phyloP scores from a whole-genome alignment of 257 asterid genomes.

The Solanum corneliomulleri region DNA sequence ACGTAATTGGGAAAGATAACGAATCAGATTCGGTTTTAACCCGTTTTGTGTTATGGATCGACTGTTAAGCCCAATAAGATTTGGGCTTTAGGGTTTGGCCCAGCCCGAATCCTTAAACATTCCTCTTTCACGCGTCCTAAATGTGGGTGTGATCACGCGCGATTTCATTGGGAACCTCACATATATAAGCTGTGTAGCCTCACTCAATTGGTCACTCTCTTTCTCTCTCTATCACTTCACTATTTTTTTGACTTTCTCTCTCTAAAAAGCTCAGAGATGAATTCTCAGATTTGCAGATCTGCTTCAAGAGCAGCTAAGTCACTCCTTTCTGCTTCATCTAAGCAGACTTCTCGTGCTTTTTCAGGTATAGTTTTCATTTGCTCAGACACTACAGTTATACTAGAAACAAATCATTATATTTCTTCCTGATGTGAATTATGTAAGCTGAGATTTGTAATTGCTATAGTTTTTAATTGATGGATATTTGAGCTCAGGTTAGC shows the following conservation, averaged over 20 bases:
- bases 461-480: neutral
- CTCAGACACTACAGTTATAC: neutral
- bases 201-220: neutral
- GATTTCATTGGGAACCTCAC: neutral
- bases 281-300: slow-evolving; percentile 81
- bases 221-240: neutral
- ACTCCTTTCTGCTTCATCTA: slow-evolving; percentile 59
- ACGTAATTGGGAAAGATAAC: neutral
- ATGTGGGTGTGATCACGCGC: neutral
- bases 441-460: neutral
- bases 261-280: slow-evolving; percentile 28
- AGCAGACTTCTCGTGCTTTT: slow-evolving; percentile 58
- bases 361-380: slow-evolving; percentile 38
- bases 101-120: neutral
- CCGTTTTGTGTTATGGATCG: neutral
- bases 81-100: slow-evolving; percentile 3
- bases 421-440: neutral
- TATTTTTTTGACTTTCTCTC: neutral
- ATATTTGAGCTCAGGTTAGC: neutral
- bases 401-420: neutral
- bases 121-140: neutral
- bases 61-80: neutral
- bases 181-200: neutral
- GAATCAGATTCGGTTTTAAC: neutral
- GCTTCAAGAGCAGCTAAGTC: slow-evolving; percentile 44